Evolutionary conservation across 345 rosid genomes (phyloP), one percentile per base, ranked within the genome.

Genomic region (Eucalyptus victrix): DNA sequence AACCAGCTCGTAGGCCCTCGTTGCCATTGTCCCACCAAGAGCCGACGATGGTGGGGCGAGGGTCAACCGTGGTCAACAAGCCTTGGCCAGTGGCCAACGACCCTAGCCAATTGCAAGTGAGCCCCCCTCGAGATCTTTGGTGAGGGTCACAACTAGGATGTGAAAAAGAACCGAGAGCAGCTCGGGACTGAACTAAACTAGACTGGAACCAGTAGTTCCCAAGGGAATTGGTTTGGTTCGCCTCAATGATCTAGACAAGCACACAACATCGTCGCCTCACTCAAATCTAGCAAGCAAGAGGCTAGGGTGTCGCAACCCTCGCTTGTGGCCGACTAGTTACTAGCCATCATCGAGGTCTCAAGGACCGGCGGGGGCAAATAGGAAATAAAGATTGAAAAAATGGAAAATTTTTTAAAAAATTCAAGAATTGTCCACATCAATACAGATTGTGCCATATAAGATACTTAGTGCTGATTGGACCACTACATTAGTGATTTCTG

Each of bases 101-200:
- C 24, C 1, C 5, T 19, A 53, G 24, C 24, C 5, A 53, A 53
- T 19, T 5, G 0, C 0, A 53, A 0, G 26, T 2, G 0, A 53
- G 58, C 11, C 11, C 0, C 0, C 0, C 0, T 53, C 0, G 5
- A 53, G 58, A 53, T 53, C 24, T 53, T 0, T 0, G 1, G 24
- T 0, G 26, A 53, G 5, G 58, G 5, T 53, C 2, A 0, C 58
- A 53, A 53, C 0, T 53, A 19, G 26, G 58, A 53, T 3, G 58
- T 19, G 58, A 4, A 19, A 53, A 53, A 19, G 0, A 53, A 53
- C 4, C 11, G 0, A 53, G 24, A 53, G 1, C 0, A 53, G 21
- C 21, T 0, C 1, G 18, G 0, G 1, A 15, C 0, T 2, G 0
- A 17, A 49, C 6, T 14, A 3, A 49, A 49, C 1, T 15, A 0